Evolutionary conservation across 352 stramenopile genomes (phyloP), one percentile per base, ranked within the genome.

Genomic region (Pseudoperonospora humuli): DNA sequence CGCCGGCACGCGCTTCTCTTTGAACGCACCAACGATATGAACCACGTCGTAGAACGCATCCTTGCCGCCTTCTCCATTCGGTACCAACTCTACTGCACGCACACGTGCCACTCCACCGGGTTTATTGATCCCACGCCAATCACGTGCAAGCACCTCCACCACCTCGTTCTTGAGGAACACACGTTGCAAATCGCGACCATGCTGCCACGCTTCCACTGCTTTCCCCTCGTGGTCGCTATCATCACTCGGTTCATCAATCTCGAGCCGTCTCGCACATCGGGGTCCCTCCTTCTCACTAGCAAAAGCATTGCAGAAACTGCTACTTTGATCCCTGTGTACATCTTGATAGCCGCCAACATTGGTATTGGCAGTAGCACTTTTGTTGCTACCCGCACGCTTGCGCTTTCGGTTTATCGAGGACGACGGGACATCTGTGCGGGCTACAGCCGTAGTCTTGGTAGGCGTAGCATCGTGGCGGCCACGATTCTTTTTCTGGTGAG

Each of bases 1-100:
- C 2, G 70, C 69, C 36, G 79, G 60, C 8, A 86, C 57, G 10
- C 42, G 59, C 49, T 84, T 86, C 46, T 90, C 77, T 36, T 72
- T 78, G 6, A 50, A 53, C 20, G 45, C 64, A 18, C 57, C 60
- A 5, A 90, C 49, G 23, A 89, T 54, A 36, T 89, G 84, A 17
- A 65, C 55, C 14, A 90, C 58, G 46, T 90, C 75, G 37, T 90
- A 89, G 23, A 67, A 63, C 34, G 74, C 37, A 5, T 58, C 32
- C 6, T 53, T 55, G 3, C 40, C 60, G 4, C 35, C 39, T n/a
- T n/a, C n/a, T n/a, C n/a, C n/a, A n/a, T n/a, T n/a, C n/a, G n/a
- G n/a, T n/a, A n/a, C n/a, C n/a, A n/a, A n/a, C n/a, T n/a, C n/a
- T n/a, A n/a, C n/a, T n/a, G n/a, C n/a, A n/a, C n/a, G n/a, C n/a